Conservation (phyloP, 257 asterid genomes). For the Scutellaria galericulata region DNA sequence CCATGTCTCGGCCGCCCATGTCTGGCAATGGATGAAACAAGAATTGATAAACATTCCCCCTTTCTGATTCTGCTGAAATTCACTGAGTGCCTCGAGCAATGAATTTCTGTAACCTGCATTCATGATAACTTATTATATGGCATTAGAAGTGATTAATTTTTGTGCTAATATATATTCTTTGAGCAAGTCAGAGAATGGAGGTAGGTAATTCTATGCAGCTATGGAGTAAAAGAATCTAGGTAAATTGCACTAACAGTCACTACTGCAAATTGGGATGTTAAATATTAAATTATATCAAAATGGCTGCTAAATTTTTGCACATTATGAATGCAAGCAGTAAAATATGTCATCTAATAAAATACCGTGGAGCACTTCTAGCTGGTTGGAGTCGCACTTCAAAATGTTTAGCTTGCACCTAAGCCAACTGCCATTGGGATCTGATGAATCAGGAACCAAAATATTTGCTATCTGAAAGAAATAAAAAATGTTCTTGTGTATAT, state of each 20-base stretch:
- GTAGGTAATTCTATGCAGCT: neutral
- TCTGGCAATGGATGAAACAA: conserved; percentile 88
- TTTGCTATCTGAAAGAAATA: conserved; percentile 63
- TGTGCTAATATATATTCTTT: neutral
- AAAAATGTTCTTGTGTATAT: neutral
- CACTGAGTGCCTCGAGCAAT: conserved; percentile 57
- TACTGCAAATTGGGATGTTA: neutral
- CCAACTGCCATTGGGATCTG: conserved; percentile 75
- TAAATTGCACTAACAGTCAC: neutral
- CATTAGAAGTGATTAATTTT: conserved; percentile 2
- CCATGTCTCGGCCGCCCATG: conserved; percentile 84
- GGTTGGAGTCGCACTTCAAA: conserved; percentile 62
- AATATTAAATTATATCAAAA: neutral
- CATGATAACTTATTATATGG: conserved; percentile 31
- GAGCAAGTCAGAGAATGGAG: conserved; percentile 1
- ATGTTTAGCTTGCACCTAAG: conserved; percentile 75
- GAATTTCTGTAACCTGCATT: conserved; percentile 72
- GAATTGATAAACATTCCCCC: conserved; percentile 81
- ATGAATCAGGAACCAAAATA: conserved; percentile 66
- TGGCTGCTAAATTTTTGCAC: neutral
- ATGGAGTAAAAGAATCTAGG: neutral
- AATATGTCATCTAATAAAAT: conserved; percentile 27
- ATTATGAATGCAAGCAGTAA: conserved; percentile 18
- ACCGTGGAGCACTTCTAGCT: conserved; percentile 83
- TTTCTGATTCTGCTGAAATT: conserved; percentile 56